These are phyloP conservation scores for Talaromyces islandicus DNA, from an alignment of 2,329 filamentous ascomycete species.

Conservation along the genomic window DNA sequence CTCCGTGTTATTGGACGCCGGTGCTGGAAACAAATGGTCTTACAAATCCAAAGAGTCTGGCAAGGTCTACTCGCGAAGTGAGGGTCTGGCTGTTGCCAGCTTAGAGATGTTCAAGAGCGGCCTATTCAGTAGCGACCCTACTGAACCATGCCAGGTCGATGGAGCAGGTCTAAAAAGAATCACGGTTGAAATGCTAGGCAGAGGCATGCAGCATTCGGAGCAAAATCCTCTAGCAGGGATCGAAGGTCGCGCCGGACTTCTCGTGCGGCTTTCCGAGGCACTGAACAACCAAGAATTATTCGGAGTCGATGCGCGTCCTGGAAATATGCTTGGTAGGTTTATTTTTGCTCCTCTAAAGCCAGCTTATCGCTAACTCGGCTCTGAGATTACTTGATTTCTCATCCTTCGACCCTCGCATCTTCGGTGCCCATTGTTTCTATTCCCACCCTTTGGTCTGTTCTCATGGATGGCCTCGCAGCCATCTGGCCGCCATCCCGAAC, in stretches of 20 bases:
- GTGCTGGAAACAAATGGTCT: conserved; percentile 82
- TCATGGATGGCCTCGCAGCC: conserved; percentile 77
- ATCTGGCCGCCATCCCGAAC: conserved; percentile 90
- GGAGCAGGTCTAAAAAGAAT: conserved; percentile 69
- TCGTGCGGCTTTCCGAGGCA: conserved; percentile 69
- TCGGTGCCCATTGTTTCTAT: conserved; percentile 82
- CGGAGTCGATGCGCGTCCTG: conserved; percentile 74
- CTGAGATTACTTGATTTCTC: conserved; percentile 82
- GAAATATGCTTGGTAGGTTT: conserved; percentile 80
- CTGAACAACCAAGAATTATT: conserved; percentile 78
- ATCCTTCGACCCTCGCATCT: conserved; percentile 81
- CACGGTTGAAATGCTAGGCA: conserved; percentile 67
- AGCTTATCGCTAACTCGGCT: conserved; percentile 7
- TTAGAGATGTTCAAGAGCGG: conserved; percentile 93
- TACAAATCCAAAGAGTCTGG: conserved; percentile 90
- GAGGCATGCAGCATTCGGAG: conserved; percentile 76
- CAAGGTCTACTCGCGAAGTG: conserved; percentile 73
- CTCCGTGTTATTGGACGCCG: conserved; percentile 59
- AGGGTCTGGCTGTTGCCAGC: conserved; percentile 73
- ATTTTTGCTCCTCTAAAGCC: neutral
- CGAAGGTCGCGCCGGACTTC: conserved; percentile 73
- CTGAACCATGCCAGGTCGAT: conserved; percentile 85
- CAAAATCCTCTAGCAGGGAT: conserved; percentile 78
- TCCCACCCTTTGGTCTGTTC: conserved; percentile 81
- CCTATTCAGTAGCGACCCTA: conserved; percentile 74